Percentiles rank a stretch among this genome's conserved stretches.
Conservation (phyloP, 2,329 filamentous ascomycete species). For the Pseudopithomyces chartarum region DNA sequence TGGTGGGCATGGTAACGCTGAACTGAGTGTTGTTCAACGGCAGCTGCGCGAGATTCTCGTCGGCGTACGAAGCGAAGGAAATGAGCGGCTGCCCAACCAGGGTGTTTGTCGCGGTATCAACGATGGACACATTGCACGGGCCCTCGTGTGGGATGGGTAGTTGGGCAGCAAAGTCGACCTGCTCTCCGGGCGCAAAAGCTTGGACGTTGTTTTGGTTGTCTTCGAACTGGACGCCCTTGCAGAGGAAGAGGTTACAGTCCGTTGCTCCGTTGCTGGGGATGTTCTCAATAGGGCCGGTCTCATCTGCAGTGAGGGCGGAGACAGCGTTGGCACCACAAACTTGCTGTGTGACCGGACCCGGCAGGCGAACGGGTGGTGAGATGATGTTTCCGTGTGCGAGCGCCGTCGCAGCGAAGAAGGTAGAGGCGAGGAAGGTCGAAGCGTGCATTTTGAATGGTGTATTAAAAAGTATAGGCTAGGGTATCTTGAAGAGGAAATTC, state of each 20-base stretch:
- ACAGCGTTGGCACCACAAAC: conserved; percentile 60
- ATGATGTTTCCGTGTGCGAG: conserved; percentile 60
- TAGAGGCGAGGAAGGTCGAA: conserved; percentile 26
- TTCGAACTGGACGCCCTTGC: conserved; percentile 62
- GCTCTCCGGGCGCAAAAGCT: conserved; percentile 54
- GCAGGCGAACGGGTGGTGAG: conserved; percentile 55
- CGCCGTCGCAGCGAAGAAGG: conserved; percentile 48
- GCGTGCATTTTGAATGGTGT: conserved; percentile 35
- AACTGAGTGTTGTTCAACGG: conserved; percentile 54
- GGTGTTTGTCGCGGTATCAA: conserved; percentile 59
- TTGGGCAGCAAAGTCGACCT: conserved; percentile 51
- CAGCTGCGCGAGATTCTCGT: conserved; percentile 40
- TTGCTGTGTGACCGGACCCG: conserved; percentile 55
- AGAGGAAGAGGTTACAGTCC: conserved; percentile 58
- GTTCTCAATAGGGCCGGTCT: conserved; percentile 47
- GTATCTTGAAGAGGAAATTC: conserved; percentile 8
- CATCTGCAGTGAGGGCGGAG: conserved; percentile 56
- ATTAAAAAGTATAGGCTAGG: conserved; percentile 11
- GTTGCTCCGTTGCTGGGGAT: conserved; percentile 54
- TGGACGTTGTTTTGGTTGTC: conserved; percentile 61
- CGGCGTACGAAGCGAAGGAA: conserved; percentile 32
- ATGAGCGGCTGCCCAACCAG: conserved; percentile 51
- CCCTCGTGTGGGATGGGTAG: conserved; percentile 60
- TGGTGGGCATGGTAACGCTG: conserved; percentile 57
- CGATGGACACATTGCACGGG: conserved; percentile 63